Evolutionary conservation across 768 basidiomycete species (phyloP).

Genomic region (Podaxis mareebaensis): DNA sequence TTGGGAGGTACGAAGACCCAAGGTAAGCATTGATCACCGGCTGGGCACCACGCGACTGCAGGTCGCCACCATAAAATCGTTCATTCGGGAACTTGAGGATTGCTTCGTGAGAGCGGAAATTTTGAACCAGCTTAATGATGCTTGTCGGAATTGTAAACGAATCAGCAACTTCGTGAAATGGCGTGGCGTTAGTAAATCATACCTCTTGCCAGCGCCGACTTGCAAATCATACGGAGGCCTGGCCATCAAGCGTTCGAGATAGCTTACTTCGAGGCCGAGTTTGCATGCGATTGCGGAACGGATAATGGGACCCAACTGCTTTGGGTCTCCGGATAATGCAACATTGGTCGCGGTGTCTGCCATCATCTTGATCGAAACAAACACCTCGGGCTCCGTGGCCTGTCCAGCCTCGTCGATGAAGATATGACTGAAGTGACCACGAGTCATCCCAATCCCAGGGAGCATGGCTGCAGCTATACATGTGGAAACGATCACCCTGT

Average conservation of each 20-base stretch:
- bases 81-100: constrained; percentile 66
- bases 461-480: constrained; percentile 62
- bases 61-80: constrained; percentile 55
- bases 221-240: constrained; percentile 17
- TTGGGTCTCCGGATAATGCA: constrained; percentile 68
- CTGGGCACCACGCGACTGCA: constrained; percentile 45
- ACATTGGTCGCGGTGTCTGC: constrained; percentile 54
- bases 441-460: constrained; percentile 54
- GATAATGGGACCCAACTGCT: constrained; percentile 72
- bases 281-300: constrained; percentile 55
- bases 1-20: constrained; percentile 40
- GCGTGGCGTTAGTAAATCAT: constrained; percentile 13
- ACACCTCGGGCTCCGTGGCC: constrained; percentile 67
- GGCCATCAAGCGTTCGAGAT: constrained; percentile 58
- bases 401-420: constrained; percentile 77
- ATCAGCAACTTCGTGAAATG: background rate
- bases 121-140: constrained; percentile 61
- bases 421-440: constrained; percentile 67
- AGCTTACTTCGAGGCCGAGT: constrained; percentile 60
- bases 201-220: constrained; percentile 31
- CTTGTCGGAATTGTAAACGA: constrained; percentile 29
- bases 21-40: constrained; percentile 40
- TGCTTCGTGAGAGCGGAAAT: constrained; percentile 63
- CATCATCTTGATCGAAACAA: constrained; percentile 63
- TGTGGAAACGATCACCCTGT: constrained; percentile 61